phyloP scores from a whole-genome alignment of 495 filamentous ascomycete genomes.

The Hypoxylon crocopeplum region DNA sequence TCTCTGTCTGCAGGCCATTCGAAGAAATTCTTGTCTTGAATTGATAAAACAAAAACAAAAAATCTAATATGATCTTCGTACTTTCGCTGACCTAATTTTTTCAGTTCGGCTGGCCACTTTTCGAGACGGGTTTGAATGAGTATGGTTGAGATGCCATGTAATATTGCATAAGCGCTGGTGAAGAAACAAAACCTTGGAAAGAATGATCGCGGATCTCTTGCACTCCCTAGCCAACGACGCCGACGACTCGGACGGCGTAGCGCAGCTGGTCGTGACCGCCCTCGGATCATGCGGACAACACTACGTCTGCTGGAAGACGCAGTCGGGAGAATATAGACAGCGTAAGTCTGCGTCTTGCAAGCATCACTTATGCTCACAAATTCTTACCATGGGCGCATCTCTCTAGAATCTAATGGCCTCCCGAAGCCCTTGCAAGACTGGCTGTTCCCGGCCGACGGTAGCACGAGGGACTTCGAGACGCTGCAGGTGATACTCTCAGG shows the following conservation, averaged over 20 bases:
- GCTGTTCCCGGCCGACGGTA: constrained; percentile 49
- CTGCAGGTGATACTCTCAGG: constrained; percentile 51
- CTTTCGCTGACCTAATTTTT: constrained; percentile 20
- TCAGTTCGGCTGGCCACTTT: constrained; percentile 19
- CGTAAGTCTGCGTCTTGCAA: constrained; percentile 20
- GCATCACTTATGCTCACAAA: neutral
- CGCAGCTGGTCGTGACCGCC: constrained; percentile 38
- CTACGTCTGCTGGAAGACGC: constrained; percentile 42
- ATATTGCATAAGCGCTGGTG: constrained; percentile 8
- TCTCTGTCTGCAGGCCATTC: neutral
- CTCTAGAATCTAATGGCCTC: constrained; percentile 50
- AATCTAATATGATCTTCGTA: constrained; percentile 30
- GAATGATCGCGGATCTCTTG: constrained; percentile 35
- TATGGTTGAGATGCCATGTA: constrained; percentile 16
- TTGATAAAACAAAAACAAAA: neutral
- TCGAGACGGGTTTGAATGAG: neutral
- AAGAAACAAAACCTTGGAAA: constrained; percentile 15
- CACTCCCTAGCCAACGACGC: constrained; percentile 28
- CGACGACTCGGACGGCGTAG: constrained; percentile 33
- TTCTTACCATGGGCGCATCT: neutral
- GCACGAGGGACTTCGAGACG: constrained; percentile 45
- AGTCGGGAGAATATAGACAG: constrained; percentile 36
- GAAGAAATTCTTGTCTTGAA: neutral
- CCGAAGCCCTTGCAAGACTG: constrained; percentile 45
- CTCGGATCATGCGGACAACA: constrained; percentile 37